Conservation (phyloP, 164 flowering plant genomes). For the Buxus sempervirens region DNA sequence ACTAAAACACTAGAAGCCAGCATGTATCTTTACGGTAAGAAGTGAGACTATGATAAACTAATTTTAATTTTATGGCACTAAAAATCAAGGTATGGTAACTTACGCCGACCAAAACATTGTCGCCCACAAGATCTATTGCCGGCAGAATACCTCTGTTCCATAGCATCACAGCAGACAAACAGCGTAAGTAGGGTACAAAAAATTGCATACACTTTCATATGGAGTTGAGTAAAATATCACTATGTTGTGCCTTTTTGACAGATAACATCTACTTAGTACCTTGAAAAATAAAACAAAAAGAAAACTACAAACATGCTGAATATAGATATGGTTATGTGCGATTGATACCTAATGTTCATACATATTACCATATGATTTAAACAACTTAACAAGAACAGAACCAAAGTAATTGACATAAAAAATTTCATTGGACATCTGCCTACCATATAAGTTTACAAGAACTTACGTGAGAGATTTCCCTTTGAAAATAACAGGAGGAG, state of each 20-base stretch:
- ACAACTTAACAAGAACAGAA: neutral
- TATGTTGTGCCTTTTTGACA: neutral
- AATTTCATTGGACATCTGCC: neutral
- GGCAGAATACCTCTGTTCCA: constrained; percentile 61
- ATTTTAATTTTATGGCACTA: neutral
- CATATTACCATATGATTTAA: neutral
- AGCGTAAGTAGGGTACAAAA: neutral
- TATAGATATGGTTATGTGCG: neutral
- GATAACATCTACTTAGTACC: neutral
- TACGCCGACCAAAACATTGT: constrained; percentile 56
- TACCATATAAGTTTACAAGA: neutral
- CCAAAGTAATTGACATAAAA: neutral
- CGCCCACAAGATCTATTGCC: constrained; percentile 48
- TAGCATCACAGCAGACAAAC: neutral
- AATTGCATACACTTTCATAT: neutral
- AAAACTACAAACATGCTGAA: neutral
- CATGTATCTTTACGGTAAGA: neutral
- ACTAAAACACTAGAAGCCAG: neutral
- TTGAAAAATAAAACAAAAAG: too few relatives aligned
- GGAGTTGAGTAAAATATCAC: neutral
- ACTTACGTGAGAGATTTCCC: constrained; percentile 76
- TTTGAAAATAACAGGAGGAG: constrained; percentile 57
- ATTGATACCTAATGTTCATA: neutral
- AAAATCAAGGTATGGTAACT: constrained; percentile 15
- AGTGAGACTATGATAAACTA: neutral